Evolutionary conservation across 2,329 filamentous ascomycete genomes (phyloP), one percentile per base, ranked within the genome.

Genomic region (Fusarium protoensiforme): DNA sequence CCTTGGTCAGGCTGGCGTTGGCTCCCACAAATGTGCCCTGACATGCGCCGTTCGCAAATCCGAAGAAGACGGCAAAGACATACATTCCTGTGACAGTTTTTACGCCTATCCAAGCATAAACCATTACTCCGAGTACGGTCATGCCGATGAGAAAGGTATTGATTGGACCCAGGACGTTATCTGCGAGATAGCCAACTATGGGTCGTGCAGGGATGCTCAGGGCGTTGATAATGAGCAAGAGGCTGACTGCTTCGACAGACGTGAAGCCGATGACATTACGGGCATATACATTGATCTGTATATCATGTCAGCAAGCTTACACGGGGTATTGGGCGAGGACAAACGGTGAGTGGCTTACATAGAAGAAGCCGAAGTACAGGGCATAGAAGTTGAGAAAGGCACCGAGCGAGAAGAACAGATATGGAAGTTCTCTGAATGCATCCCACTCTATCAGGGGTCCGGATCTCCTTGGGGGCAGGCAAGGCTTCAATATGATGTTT

Each of bases 151-250:
- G 68, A 51, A 77, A 80, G 1, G 76, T 78, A 73, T 90, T 91
- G 63, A 91, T 79, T 0, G 87, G 84, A 2, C 89, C 88, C 13
- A 77, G 0, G 10, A 86, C 79, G 63, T 82, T 80, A 82, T 93
- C 91, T 9, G 91, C 90, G 4, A 92, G 75, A 73, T 86, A 83
- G 75, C 88, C 90, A 2, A 90, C 90, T 1, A 91, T 75, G 9
- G 92, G 70, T 1, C 92, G 87, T 18, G 89, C 90, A 7, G 88
- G 71, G 18, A 89, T 74, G 4, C 91, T 89, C 36, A 91, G 84
- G 33, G 88, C 90, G 79, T 93, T 94, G 77, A 92, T 83, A 27
- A 93, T 83, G n/a, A 93, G 84, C 14, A 94, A 82, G 16, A 93
- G 80, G 73, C 85, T 85, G 2, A 79, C 78, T 10, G 80, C 80